Conservation (phyloP, 306 rosid genomes). For the Cucumis melo region DNA sequence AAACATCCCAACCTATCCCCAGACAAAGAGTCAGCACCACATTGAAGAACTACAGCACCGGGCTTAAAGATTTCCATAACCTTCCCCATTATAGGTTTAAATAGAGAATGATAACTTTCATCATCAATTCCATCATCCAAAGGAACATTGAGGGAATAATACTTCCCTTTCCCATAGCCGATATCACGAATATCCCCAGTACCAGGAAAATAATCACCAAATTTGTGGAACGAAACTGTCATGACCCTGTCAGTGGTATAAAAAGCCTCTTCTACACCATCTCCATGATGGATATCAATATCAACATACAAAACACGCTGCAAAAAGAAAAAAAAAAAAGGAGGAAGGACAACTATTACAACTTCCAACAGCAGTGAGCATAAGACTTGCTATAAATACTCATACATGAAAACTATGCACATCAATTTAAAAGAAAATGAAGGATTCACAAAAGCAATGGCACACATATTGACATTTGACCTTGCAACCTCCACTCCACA, state of each 20-base stretch:
- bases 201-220: constrained; percentile 85
- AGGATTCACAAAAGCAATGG: background rate
- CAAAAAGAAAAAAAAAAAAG: constrained; percentile 1
- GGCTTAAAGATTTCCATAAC: constrained; percentile 83
- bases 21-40: constrained; percentile 82
- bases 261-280: constrained; percentile 87
- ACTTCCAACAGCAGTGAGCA: background rate
- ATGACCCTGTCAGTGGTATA: constrained; percentile 81
- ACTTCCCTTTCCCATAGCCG: constrained; percentile 72
- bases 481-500: background rate
- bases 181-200: constrained; percentile 70
- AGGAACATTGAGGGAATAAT: constrained; percentile 83
- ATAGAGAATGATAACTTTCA: constrained; percentile 78
- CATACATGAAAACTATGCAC: background rate
- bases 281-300: constrained; percentile 86
- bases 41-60: constrained; percentile 88
- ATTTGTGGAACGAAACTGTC: constrained; percentile 87
- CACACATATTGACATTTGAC: background rate
- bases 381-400: background rate
- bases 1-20: constrained; percentile 87
- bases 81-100: constrained; percentile 71
- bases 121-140: constrained; percentile 87
- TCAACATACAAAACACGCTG: constrained; percentile 88
- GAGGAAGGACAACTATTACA: background rate
- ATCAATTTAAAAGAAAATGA: background rate